A percentile compares a stretch with the other conserved stretches of the same genome.
Conservation (phyloP, 2,329 filamentous ascomycete genomes). For the Xylaria polymorpha region DNA sequence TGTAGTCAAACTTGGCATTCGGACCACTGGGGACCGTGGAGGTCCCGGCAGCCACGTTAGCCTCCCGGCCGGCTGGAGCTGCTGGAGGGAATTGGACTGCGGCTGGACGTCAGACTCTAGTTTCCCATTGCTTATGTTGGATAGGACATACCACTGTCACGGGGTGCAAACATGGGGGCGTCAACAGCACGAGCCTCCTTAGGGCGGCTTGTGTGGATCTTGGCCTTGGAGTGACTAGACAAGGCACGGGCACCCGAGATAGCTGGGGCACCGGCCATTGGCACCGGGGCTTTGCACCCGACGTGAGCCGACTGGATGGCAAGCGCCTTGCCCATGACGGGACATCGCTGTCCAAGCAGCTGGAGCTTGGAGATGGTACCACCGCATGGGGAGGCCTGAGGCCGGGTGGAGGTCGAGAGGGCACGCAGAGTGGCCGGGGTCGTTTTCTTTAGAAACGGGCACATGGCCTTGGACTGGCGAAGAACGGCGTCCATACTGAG, state of each 20-base stretch:
- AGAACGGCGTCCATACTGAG: constrained; percentile 88
- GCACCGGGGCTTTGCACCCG: constrained; percentile 53
- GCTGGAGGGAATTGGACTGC: constrained; percentile 53
- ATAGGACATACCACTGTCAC: constrained; percentile 61
- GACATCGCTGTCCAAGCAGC: constrained; percentile 92
- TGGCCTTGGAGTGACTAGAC: constrained; percentile 67
- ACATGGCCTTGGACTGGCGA: constrained; percentile 95
- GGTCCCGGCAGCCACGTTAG: constrained; percentile 44
- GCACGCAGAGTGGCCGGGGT: constrained; percentile 91
- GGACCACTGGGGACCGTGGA: constrained; percentile 43
- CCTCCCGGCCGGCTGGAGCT: constrained; percentile 47
- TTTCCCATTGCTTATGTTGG: not conserved
- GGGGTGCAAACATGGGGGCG: constrained; percentile 60
- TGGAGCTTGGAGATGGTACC: constrained; percentile 98
- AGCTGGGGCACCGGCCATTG: constrained; percentile 54
- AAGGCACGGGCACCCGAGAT: constrained; percentile 64
- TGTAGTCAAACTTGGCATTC: constrained; percentile 83
- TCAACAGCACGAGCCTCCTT: constrained; percentile 84
- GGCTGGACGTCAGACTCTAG: constrained; percentile 37
- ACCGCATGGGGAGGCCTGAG: constrained; percentile 78
- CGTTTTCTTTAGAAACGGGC: constrained; percentile 95
- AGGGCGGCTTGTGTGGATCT: constrained; percentile 82
- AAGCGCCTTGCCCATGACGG: constrained; percentile 98
- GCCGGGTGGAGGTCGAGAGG: constrained; percentile 78
- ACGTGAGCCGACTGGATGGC: constrained; percentile 79